These are phyloP conservation scores for Erythrophleum fordii DNA, from an alignment of 306 rosid species.

Conservation along the genomic window DNA sequence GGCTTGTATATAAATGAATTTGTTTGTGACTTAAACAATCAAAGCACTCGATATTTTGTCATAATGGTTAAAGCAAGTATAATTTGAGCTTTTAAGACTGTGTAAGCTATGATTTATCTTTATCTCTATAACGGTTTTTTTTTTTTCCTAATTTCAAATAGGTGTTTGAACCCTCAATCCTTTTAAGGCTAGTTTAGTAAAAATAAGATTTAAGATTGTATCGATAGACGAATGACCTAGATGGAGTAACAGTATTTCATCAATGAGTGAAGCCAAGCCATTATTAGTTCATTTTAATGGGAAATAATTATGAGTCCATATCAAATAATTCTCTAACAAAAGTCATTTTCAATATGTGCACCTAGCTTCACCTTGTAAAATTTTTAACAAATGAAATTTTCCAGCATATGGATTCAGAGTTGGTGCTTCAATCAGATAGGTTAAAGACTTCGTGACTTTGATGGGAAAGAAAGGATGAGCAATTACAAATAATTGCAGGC, in stretches of 20 bases:
- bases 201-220: not conserved
- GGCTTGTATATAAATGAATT: not conserved
- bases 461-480: not conserved
- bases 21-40: not conserved
- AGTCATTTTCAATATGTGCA: too few relatives aligned
- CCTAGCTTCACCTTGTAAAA: too few relatives aligned
- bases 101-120: not conserved
- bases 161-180: not conserved
- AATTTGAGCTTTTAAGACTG: not conserved
- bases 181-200: not conserved
- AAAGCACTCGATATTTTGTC: not conserved
- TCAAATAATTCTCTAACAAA: too few relatives aligned
- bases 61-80: not conserved
- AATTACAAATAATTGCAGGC: slow-evolving; percentile 40
- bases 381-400: too few relatives aligned
- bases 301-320: not conserved
- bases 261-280: not conserved
- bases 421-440: too few relatives aligned
- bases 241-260: not conserved
- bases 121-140: too few relatives aligned
- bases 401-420: too few relatives aligned
- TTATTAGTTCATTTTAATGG: too few relatives aligned
- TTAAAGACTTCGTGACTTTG: too few relatives aligned
- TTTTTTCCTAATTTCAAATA: not conserved
- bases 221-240: not conserved